Evolutionary conservation across 2,329 filamentous ascomycete species (phyloP), one percentile per base, ranked within the genome.

Genomic region (Alternaria sp.): DNA sequence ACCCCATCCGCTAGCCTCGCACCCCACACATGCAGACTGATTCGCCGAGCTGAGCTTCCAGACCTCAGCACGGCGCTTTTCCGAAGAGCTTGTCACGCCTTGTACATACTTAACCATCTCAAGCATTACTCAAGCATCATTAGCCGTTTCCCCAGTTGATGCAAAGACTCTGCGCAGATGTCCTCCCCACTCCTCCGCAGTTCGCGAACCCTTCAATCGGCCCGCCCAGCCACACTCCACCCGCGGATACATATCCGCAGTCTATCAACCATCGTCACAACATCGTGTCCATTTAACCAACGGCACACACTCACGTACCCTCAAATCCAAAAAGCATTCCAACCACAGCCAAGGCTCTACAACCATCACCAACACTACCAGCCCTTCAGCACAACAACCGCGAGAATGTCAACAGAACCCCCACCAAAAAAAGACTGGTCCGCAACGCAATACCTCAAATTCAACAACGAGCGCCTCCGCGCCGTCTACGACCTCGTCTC

Each of bases 361-460:
- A 37, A 2, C 33, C 1, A 37, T 10, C 33, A 37, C 3, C 33
- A 3, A 18, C 18, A 44, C 6, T 7, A 12, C 7, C 41, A 46
- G 12, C 12, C 54, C 21, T 18, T 25, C 4, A 44, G 30, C 6
- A 50, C 30, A 0, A 5, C 30, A 12, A 1, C 23, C 5, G 1
- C 14, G 3, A 57, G 3, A 3, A 62, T 62, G 60, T 20, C 55
- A 5, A 11, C 21, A 18, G 37, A 18, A 18, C 49, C 8, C 26
- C n/a, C 26, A 41, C 43, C 54, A 53, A 50, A 68, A 23, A 71
- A 75, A 61, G 83, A 85, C 76, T 89, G 87, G 87, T 87, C 81
- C n/a, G 84, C 87, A 44, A 69, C 77, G 3, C 86, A 87, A 71
- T 89, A 89, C 72, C 81, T 87, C 63, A 87, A 87, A 64, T 89